phyloP scores from a whole-genome alignment of 331 rosid genomes.

The Pyracantha coccinea region DNA sequence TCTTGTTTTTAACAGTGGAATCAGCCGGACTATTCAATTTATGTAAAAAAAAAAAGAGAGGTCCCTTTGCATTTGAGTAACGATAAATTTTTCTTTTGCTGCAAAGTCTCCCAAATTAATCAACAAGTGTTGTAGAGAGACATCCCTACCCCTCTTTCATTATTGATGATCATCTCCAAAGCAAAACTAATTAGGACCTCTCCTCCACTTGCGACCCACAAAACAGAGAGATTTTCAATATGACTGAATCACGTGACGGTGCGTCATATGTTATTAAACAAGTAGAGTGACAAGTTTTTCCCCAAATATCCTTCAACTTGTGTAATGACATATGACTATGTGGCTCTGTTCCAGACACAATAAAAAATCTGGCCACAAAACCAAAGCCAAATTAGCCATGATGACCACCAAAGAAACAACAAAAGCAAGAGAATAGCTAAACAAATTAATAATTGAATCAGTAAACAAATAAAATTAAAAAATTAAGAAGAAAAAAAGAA shows the following conservation, averaged over 20 bases:
- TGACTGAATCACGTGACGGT: too few relatives aligned
- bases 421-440: not conserved
- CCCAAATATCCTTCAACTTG: too few relatives aligned
- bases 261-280: too few relatives aligned
- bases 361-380: not conserved
- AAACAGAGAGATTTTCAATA: too few relatives aligned
- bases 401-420: conserved; percentile 5
- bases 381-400: not conserved
- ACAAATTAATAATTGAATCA: not conserved
- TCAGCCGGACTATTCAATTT: not conserved
- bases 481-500: too few relatives aligned
- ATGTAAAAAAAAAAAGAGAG: not conserved
- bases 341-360: too few relatives aligned
- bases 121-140: not conserved
- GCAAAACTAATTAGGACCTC: not conserved
- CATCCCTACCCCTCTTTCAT: not conserved
- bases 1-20: not conserved
- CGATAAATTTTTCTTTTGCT: not conserved
- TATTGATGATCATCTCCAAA: not conserved
- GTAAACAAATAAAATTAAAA: not conserved
- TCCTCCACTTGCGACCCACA: not conserved
- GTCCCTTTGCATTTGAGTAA: not conserved
- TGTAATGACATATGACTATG: too few relatives aligned
- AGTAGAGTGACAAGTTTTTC: too few relatives aligned
- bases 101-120: too few relatives aligned